Conservation (phyloP, 257 asterid species). For the Coffea canephora region DNA sequence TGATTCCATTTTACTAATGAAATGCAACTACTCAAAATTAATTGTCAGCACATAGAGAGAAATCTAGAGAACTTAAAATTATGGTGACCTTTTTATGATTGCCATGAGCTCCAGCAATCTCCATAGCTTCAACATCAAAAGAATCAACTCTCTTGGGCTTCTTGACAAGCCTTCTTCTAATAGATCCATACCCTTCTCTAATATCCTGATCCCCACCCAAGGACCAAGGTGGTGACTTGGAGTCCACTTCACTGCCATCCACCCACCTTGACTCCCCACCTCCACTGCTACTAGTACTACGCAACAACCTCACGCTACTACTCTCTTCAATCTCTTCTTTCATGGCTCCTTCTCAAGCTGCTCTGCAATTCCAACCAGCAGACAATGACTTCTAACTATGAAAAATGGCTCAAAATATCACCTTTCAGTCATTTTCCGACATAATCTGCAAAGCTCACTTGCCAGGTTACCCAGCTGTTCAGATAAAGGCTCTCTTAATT, state of each 20-base stretch:
- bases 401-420: not conserved
- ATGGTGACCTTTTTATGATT: slow-evolving; percentile 62
- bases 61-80: not conserved
- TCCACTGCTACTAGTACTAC: slow-evolving; percentile 39
- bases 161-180: slow-evolving; percentile 74
- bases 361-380: slow-evolving; percentile 7
- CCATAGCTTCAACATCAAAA: slow-evolving; percentile 90
- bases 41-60: not conserved
- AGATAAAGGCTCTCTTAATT: not conserved
- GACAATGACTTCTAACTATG: not conserved
- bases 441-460: slow-evolving; percentile 1
- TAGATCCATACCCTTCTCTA: slow-evolving; percentile 57
- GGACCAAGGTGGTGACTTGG: slow-evolving; percentile 60
- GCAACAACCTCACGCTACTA: slow-evolving; percentile 54
- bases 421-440: slow-evolving; percentile 19
- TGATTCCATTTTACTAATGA: not conserved
- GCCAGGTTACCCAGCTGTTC: not conserved
- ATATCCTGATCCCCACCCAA: slow-evolving; percentile 37
- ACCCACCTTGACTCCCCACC: slow-evolving; percentile 82
- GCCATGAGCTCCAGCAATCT: slow-evolving; percentile 53
- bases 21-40: not conserved
- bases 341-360: slow-evolving; percentile 26
- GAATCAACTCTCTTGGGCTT: slow-evolving; percentile 80
- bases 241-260: slow-evolving; percentile 92
- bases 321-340: slow-evolving; percentile 66